phyloP scores from a whole-genome alignment of 2,329 filamentous ascomycete genomes.

The Ascochyta lentis region DNA sequence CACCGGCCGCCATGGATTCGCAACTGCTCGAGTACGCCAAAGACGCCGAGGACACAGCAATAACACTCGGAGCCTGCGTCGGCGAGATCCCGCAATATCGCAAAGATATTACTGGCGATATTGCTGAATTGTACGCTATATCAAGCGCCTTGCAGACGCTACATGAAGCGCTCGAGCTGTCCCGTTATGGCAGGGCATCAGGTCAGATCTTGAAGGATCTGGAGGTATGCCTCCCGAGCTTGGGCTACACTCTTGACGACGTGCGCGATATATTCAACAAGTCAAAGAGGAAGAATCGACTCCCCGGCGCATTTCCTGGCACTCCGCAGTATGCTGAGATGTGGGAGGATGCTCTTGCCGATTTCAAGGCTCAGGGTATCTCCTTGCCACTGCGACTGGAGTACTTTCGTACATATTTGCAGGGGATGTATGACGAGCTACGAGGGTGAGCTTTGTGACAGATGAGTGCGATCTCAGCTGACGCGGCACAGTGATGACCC shows the following conservation, averaged over 20 bases:
- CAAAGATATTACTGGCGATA: slow-evolving; percentile 60
- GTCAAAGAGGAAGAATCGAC: slow-evolving; percentile 36
- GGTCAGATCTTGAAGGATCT: slow-evolving; percentile 56
- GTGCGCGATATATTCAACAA: slow-evolving; percentile 53
- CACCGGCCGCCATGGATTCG: slow-evolving; percentile 44
- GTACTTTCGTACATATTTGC: slow-evolving; percentile 59
- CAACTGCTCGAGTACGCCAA: slow-evolving; percentile 51
- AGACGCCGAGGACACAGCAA: slow-evolving; percentile 61
- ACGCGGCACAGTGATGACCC: slow-evolving; percentile 35
- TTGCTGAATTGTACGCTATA: slow-evolving; percentile 63
- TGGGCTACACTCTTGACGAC: slow-evolving; percentile 60
- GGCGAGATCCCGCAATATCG: slow-evolving; percentile 58
- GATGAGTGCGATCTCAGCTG: slow-evolving; percentile 11
- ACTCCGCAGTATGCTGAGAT: slow-evolving; percentile 55
- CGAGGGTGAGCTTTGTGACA: slow-evolving; percentile 51
- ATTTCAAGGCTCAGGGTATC: slow-evolving; percentile 56
- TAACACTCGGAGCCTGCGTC: slow-evolving; percentile 58
- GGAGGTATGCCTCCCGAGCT: slow-evolving; percentile 56
- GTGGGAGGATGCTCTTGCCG: slow-evolving; percentile 58
- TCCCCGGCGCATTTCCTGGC: slow-evolving; percentile 46
- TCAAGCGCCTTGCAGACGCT: slow-evolving; percentile 59
- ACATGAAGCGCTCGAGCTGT: slow-evolving; percentile 52
- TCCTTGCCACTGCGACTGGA: slow-evolving; percentile 57
- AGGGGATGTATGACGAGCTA: slow-evolving; percentile 52
- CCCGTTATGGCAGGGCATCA: slow-evolving; percentile 46